phyloP scores from a whole-genome alignment of 2,329 filamentous ascomycete species.

The Piedraia hortae region DNA sequence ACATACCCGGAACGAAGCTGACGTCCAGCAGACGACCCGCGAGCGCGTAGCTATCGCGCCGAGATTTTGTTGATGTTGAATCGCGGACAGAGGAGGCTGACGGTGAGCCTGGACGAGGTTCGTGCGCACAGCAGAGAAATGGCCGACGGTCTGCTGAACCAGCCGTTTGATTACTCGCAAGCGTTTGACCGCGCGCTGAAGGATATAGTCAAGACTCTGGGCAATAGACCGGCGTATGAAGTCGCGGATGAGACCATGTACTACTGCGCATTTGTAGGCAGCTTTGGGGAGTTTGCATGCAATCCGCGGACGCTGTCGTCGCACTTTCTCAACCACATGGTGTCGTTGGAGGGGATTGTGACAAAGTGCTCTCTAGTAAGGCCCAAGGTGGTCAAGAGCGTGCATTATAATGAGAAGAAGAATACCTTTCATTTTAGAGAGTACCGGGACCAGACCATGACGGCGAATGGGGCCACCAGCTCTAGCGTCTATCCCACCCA shows the following conservation, averaged over 20 bases:
- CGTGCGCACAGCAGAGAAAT: slow-evolving; percentile 64
- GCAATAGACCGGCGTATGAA: slow-evolving; percentile 48
- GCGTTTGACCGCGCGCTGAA: slow-evolving; percentile 82
- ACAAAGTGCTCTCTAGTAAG: slow-evolving; percentile 86
- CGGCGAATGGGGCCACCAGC: slow-evolving; percentile 55
- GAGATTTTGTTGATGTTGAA: slow-evolving; percentile 60
- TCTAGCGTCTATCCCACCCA: slow-evolving; percentile 84
- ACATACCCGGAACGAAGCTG: not conserved
- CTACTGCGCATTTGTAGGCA: slow-evolving; percentile 92
- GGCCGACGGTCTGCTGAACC: slow-evolving; percentile 49
- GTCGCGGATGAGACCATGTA: slow-evolving; percentile 52
- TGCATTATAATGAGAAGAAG: slow-evolving; percentile 78
- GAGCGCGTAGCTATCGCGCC: slow-evolving; percentile 51
- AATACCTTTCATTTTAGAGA: slow-evolving; percentile 69
- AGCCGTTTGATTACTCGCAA: slow-evolving; percentile 65
- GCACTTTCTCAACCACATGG: slow-evolving; percentile 78
- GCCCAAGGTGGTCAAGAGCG: slow-evolving; percentile 92
- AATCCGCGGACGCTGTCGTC: slow-evolving; percentile 84
- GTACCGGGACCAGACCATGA: slow-evolving; percentile 95
- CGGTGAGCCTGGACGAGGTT: slow-evolving; percentile 55
- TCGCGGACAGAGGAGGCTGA: slow-evolving; percentile 29
- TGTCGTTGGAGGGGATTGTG: slow-evolving; percentile 90
- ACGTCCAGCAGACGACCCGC: slow-evolving; percentile 22
- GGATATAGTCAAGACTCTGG: slow-evolving; percentile 56
- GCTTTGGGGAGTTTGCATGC: slow-evolving; percentile 81